phyloP scores from a whole-genome alignment of 202 grass and related monocot species.

The Digitaria exilis region DNA sequence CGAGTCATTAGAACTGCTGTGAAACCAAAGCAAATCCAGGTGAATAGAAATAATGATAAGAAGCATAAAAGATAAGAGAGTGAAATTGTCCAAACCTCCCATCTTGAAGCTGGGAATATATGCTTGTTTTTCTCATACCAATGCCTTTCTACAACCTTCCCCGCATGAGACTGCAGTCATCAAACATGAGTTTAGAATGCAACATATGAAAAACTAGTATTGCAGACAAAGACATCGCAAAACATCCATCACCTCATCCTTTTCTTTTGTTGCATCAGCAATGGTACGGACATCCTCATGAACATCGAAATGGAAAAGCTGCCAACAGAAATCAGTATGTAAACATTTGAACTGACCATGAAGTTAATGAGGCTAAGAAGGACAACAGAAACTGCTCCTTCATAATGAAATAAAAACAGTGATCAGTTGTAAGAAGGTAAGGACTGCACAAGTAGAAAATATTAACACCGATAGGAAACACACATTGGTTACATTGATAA shows the following conservation, averaged over 20 bases:
- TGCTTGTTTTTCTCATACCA: slow-evolving; percentile 99
- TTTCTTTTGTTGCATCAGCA: slow-evolving; percentile 97
- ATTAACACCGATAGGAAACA: neutral
- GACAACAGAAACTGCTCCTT: neutral
- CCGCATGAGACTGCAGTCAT: slow-evolving; percentile 82
- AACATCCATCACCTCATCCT: slow-evolving; percentile 75
- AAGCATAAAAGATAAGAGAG: neutral
- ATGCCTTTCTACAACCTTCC: slow-evolving; percentile 96
- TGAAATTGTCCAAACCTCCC: slow-evolving; percentile 66
- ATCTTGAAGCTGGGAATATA: slow-evolving; percentile 98
- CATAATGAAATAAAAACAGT: slow-evolving; percentile 18
- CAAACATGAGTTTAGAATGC: slow-evolving; percentile 32
- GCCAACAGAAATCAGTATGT: slow-evolving; percentile 32
- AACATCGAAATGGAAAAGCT: slow-evolving; percentile 99
- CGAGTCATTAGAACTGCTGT: slow-evolving; percentile 1
- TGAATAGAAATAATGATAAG: neutral
- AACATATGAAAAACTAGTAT: neutral
- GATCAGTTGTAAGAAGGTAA: neutral
- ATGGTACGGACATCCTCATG: slow-evolving; percentile 95
- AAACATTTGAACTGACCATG: neutral
- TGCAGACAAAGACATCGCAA: slow-evolving; percentile 17
- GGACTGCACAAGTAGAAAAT: neutral
- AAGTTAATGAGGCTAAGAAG: neutral
- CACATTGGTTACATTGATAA: neutral
- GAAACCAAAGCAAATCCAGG: neutral